Evolutionary conservation across 2,329 filamentous ascomycete species (phyloP), one percentile per base, ranked within the genome.

Genomic region (Proliferodiscus dingleyae): DNA sequence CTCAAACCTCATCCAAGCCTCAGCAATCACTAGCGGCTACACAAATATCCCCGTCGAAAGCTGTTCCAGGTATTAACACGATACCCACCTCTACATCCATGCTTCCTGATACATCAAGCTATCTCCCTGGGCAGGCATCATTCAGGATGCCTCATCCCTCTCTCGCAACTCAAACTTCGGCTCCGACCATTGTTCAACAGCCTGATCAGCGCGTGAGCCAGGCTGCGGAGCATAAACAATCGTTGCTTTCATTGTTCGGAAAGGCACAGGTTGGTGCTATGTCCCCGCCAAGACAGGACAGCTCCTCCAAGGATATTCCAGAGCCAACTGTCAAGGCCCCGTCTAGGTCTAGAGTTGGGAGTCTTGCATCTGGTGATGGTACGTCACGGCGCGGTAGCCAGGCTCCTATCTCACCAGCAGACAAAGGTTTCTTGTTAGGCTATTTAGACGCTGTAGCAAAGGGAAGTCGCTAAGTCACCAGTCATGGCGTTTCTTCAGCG

Each of bases 341-440:
- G 11, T 39, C 45, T n/a, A 56, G 48, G 47, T 61, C 59, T 8
- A 48, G 68, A 64, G 46, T 59, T 37, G 51, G 50, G 36, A 56
- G 50, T 51, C 32, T 63, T 45, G 54, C 55, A 41, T 58, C 64
- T 45, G 53, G 50, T 46, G 50, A 56, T 49, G 37, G 45, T 50
- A 21, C 49, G 34, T 47, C 57, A 29, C 67, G 72, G 32, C 68
- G 73, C 9, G 71, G 70, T 15, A 77, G 72, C 50, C 70, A 75
- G 58, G 71, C 72, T 24, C 70, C 77, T 10, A 80, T 81, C 36
- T 85, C 83, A 3, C 78, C 85, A 0, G 83, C 80, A 0, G 83
- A 93, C 55, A 83, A 86, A 61, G 82, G 74, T 13, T 93, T 93
- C 58, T 68, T 94, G 61, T 71, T 93, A 41, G 83, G 78, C 8